phyloP scores from a whole-genome alignment of 495 filamentous ascomycete species.

The Penicillium paradoxum region DNA sequence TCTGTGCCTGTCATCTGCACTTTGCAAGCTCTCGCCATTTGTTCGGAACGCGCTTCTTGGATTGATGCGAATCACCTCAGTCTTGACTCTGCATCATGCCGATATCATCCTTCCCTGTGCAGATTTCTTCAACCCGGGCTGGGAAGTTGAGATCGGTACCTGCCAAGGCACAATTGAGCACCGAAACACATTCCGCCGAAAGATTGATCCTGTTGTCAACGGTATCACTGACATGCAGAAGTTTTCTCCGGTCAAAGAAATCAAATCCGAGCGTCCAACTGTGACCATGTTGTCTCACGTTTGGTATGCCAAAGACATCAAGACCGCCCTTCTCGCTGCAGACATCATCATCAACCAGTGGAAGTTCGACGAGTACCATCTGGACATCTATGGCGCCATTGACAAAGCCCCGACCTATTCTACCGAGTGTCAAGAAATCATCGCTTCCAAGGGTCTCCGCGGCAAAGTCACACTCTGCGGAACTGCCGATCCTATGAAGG shows the following conservation, averaged over 20 bases:
- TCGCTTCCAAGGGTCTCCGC: constrained; percentile 55
- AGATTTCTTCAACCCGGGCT: constrained; percentile 63
- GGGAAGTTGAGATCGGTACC: constrained; percentile 63
- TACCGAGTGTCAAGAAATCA: constrained; percentile 57
- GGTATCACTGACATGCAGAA: constrained; percentile 63
- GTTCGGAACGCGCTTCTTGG: constrained; percentile 52
- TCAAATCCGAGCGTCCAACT: constrained; percentile 53
- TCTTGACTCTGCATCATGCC: constrained; percentile 57
- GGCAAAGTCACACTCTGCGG: constrained; percentile 50
- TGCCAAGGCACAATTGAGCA: constrained; percentile 54
- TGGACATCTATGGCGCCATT: constrained; percentile 59
- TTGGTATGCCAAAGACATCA: constrained; percentile 63
- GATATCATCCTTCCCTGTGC: constrained; percentile 62
- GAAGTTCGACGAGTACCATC: constrained; percentile 59
- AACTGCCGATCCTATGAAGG: constrained; percentile 52
- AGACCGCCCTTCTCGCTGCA: constrained; percentile 57
- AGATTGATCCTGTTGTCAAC: constrained; percentile 65
- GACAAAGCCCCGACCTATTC: constrained; percentile 58
- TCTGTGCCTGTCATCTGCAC: constrained; percentile 54
- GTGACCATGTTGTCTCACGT: constrained; percentile 64
- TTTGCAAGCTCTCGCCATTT: constrained; percentile 55
- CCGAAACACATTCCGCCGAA: constrained; percentile 54
- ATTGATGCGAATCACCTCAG: constrained; percentile 55
- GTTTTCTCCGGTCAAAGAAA: constrained; percentile 55
- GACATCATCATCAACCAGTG: constrained; percentile 63